Evolutionary conservation across 352 stramenopile genomes (phyloP), one percentile per base, ranked within the genome.

Genomic region (Pythium guiyangense): DNA sequence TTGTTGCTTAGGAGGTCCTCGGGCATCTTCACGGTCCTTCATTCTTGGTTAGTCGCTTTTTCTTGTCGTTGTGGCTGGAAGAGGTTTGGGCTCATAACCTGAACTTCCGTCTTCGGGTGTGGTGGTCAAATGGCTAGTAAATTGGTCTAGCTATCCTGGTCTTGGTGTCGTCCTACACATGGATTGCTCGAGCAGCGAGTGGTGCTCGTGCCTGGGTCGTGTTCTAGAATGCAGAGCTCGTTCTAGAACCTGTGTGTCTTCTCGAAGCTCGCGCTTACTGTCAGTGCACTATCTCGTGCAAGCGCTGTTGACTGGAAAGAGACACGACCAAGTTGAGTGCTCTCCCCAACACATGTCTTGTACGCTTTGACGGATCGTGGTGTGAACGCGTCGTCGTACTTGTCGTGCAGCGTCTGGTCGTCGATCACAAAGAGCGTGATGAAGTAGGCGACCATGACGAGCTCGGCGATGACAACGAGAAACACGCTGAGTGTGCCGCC

Each of bases 1-100:
- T 29, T 42, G 60, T 74, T 51, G 47, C 43, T 50, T 15, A 47
- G 46, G 1, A 49, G 20, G 18, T 49, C 20, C 15, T 49, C 45
- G 3, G n/a, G 20, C 6, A 6, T 18, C 45, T 49, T 49, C n/a
- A 49, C 34, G 37, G 2, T 43, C 4, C 45, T 29, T 34, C n/a
- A 6, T 49, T 4, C 20, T 14, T 17, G 10, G 22, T 49, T n/a
- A n/a, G 15, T 31, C 11, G 44, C 22, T 49, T 14, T 26, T 11
- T 29, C 8, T 49, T 31, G 5, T 6, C 18, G n/a, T 49, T 17
- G 44, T 27, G 18, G 14, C 4, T 11, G 18, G 14, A 11, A 49
- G 9, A 26, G 6, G 1, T 17, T 26, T 49, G 44, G 44, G 44
- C 44, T 49, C 44, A 31, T 49, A 49, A 49, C 11, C 44, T 26